Evolutionary conservation across 2,329 filamentous ascomycete species (phyloP).

Genomic region (Phyllosticta citriasiana): DNA sequence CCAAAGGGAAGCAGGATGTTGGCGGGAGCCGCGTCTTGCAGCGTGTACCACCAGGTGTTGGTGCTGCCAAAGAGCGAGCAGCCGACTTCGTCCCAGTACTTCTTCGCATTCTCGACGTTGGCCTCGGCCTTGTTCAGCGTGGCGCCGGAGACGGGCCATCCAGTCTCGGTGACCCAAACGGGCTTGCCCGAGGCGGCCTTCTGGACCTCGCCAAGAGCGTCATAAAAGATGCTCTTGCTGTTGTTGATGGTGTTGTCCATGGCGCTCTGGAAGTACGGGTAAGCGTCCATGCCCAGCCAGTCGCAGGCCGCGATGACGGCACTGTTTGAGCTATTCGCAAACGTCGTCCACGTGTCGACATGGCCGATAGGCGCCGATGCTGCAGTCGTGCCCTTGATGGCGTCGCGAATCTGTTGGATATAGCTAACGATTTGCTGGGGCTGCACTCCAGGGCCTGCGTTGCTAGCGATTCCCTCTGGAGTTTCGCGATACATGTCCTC

Average conservation of each 20-base stretch:
- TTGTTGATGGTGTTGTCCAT: constrained; percentile 46
- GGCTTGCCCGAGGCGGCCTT: constrained; percentile 54
- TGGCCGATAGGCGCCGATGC: constrained; percentile 58
- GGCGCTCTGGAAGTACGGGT: constrained; percentile 71
- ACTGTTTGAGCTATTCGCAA: constrained; percentile 60
- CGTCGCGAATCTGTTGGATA: constrained; percentile 56
- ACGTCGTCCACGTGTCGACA: constrained; percentile 75
- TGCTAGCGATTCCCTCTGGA: constrained; percentile 54
- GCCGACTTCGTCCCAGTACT: constrained; percentile 71
- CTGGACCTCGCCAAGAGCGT: constrained; percentile 52
- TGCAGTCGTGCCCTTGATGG: constrained; percentile 53
- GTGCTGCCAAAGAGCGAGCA: constrained; percentile 56
- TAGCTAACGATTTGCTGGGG: constrained; percentile 57
- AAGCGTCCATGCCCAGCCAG: constrained; percentile 76
- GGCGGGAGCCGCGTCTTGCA: constrained; percentile 50
- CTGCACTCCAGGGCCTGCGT: constrained; percentile 52
- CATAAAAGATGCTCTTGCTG: constrained; percentile 57
- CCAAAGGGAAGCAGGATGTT: constrained; percentile 58
- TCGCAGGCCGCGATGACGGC: constrained; percentile 61
- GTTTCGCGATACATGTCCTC: constrained; percentile 61
- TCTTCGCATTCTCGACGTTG: constrained; percentile 57
- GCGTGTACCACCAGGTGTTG: constrained; percentile 64
- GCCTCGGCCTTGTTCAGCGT: constrained; percentile 52
- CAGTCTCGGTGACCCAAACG: constrained; percentile 82
- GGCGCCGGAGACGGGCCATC: constrained; percentile 68